Base-by-base conservation (phyloP, 805 yeast species). In the Metschnikowia vanudenii region DNA sequence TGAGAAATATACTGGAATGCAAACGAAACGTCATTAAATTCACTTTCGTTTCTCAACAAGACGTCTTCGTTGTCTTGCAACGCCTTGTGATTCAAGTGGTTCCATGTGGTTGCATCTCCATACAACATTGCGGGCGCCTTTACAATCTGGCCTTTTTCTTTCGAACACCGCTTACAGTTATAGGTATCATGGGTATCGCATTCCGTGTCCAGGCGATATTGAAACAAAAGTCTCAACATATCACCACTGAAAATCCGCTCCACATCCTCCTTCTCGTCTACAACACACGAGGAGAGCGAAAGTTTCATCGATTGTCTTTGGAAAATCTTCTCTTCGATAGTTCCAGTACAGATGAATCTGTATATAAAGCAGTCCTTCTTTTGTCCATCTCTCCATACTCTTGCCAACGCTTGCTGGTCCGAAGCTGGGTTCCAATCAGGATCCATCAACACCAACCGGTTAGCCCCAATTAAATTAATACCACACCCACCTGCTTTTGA, bases 401-500 rank as follows among this genome's bases (percentile, higher is more conserved):
- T 79, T 0, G 98, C 98, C 51, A 94, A 73, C 0, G 98, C 98
- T 67, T 92, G 99, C 63, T 94, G 98, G 62, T 92, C 99, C 1
- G 96, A 85, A 0, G 99, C 98, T 0, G 99, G 99, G 60, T 92
- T 92, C 99, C 99, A 94, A 63, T 94, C 99, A 0, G 84, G 84
- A 62, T 94, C 99, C 61, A 94, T 74, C 39, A 94, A 70, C 17
- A 94, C 80, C 51, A 94, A 72, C 52, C 99, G 76, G 55, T 94
- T 94, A 2, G 98, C 99, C 11, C 99, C 99, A 58, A 94, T 92
- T 57, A 94, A 76, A 63, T 94, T 94, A 59, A 94, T 88, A 68
- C 99, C 99, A 73, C 99, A 94, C 1, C 99, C 99, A 57, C 99
- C 99, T 1, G 99, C 99, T 65, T 94, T 94, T 7, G 96, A 88